Evolutionary conservation across 202 grass and related monocot genomes (phyloP).

Genomic region (Musa balbisiana): DNA sequence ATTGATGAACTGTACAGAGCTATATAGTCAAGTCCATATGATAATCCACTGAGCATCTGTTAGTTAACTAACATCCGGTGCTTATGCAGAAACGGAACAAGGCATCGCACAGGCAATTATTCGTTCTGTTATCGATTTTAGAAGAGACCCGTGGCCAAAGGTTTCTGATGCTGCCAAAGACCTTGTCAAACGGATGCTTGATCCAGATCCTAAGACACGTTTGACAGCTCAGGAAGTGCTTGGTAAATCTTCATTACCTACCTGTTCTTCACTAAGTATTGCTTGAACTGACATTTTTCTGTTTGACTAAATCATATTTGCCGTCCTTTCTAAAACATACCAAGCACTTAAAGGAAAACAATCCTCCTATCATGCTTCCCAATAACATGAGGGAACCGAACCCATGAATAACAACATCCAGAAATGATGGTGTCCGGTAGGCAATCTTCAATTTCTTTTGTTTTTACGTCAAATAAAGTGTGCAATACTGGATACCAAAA

Average conservation of each 20-base stretch:
- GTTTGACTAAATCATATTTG: background rate
- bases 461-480: too few species aligned
- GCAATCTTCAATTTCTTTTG: too few species aligned
- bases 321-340: background rate
- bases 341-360: background rate
- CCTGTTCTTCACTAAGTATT: background rate
- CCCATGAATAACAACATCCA: too few species aligned
- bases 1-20: background rate
- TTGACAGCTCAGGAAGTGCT: conserved; percentile 8
- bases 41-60: background rate
- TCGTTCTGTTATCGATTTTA: background rate
- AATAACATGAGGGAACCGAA: background rate
- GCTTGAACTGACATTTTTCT: background rate
- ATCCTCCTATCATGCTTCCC: background rate
- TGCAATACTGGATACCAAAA: too few species aligned
- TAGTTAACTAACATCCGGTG: background rate
- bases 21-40: background rate
- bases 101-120: conserved; percentile 7
- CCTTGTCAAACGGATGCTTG: conserved; percentile 2
- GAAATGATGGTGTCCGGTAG: too few species aligned
- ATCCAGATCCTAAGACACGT: background rate
- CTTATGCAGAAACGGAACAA: conserved; percentile 3
- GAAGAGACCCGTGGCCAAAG: conserved; percentile 1
- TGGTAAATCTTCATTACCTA: background rate
- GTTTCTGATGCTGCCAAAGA: conserved; percentile 2